These are phyloP conservation scores for Amanita phalloides DNA, from an alignment of 768 basidiomycete species.

Conservation along the genomic window DNA sequence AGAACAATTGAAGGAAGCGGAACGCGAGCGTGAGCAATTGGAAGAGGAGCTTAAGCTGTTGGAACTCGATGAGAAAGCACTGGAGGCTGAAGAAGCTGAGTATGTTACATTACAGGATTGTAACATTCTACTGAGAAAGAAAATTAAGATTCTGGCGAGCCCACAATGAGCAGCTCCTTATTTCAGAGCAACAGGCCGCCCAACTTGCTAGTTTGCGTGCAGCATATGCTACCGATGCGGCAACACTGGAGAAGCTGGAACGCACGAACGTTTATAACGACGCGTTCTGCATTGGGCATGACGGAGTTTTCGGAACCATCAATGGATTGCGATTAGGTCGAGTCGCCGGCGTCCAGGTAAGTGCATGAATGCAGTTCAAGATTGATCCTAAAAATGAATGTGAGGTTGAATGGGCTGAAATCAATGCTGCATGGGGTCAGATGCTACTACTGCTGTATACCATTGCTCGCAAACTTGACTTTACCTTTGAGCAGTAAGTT, in stretches of 20 bases:
- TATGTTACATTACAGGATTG: slow-evolving; percentile 25
- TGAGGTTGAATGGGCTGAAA: slow-evolving; percentile 96
- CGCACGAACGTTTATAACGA: slow-evolving; percentile 94
- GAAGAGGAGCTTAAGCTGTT: slow-evolving; percentile 60
- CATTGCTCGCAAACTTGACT: slow-evolving; percentile 85
- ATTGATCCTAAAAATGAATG: slow-evolving; percentile 8
- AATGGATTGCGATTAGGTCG: slow-evolving; percentile 90
- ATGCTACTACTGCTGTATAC: slow-evolving; percentile 87
- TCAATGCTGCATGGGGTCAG: slow-evolving; percentile 98
- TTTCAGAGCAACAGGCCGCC: slow-evolving; percentile 52
- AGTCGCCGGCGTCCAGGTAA: slow-evolving; percentile 70
- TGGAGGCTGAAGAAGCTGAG: slow-evolving; percentile 82
- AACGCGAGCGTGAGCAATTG: slow-evolving; percentile 67
- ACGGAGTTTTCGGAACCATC: slow-evolving; percentile 95
- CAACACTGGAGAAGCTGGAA: slow-evolving; percentile 74
- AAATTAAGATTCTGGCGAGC: slow-evolving; percentile 65
- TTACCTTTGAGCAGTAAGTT: slow-evolving; percentile 72
- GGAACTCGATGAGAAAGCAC: slow-evolving; percentile 64
- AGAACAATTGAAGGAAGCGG: slow-evolving; percentile 65
- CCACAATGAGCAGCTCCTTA: slow-evolving; percentile 64
- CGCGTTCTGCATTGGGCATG: slow-evolving; percentile 91
- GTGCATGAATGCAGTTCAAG: slow-evolving; percentile 11
- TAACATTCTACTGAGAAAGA: slow-evolving; percentile 6
- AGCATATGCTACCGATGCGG: slow-evolving; percentile 69
- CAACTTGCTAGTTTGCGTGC: slow-evolving; percentile 65